Conservation (phyloP, 257 asterid genomes). For the Solanum neorickii region DNA sequence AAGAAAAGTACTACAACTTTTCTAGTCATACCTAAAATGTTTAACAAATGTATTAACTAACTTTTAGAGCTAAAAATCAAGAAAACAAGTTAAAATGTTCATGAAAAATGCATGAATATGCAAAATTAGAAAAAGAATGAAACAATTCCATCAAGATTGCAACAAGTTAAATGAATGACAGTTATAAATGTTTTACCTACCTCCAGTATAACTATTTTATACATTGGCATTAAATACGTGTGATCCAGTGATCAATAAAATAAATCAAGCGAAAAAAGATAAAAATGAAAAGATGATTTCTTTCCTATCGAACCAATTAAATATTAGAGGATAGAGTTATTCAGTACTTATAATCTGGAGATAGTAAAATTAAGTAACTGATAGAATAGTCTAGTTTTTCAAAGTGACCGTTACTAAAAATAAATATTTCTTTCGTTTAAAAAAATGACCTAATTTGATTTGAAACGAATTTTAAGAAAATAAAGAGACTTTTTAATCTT, state of each 20-base stretch:
- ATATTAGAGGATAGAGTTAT: not conserved
- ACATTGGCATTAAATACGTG: not conserved
- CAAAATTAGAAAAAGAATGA: not conserved
- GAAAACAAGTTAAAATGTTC: not conserved
- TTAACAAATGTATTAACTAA: not conserved
- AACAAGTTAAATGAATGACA: not conserved
- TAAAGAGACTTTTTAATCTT: accelerated
- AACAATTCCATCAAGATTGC: not conserved
- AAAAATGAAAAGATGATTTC: not conserved
- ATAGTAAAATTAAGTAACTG: not conserved
- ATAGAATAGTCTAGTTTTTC: not conserved
- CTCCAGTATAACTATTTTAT: not conserved
- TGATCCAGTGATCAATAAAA: not conserved
- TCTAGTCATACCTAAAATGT: not conserved
- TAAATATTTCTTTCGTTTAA: not conserved
- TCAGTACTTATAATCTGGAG: not conserved
- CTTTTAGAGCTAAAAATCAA: not conserved
- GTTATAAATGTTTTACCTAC: not conserved
- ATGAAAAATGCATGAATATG: not conserved
- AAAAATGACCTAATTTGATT: too few relatives aligned
- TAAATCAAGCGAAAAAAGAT: not conserved
- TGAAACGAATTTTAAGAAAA: too few relatives aligned
- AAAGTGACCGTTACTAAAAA: not conserved
- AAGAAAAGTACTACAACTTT: not conserved
- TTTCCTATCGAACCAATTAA: not conserved